A percentile compares a stretch with the other conserved stretches of the same genome.
Conservation (phyloP, 2,329 filamentous ascomycete species). For the Samsoniella hepiali region DNA sequence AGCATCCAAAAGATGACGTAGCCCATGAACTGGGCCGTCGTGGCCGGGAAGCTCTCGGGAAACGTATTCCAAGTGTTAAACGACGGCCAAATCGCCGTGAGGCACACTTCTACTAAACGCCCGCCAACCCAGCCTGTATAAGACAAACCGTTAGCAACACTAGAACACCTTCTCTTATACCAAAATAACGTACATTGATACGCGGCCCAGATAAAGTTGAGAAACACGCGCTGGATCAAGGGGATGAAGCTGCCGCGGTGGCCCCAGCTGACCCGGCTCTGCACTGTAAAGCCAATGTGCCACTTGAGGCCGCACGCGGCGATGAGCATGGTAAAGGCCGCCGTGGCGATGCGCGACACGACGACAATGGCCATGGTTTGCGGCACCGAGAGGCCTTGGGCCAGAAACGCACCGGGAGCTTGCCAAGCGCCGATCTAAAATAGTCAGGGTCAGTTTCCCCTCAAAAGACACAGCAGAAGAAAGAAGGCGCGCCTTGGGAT, state of each 20-base stretch:
- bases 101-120: constrained; percentile 24
- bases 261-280: constrained; percentile 49
- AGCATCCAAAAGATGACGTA: constrained; percentile 51
- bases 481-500: constrained; percentile 18
- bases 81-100: constrained; percentile 28
- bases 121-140: constrained; percentile 34
- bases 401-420: constrained; percentile 44
- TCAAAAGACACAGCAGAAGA: too few relatives aligned
- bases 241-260: constrained; percentile 46
- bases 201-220: constrained; percentile 51
- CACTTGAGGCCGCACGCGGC: constrained; percentile 47
- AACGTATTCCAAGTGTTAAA: constrained; percentile 44
- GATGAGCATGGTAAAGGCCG: constrained; percentile 41
- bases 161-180: too few relatives aligned
- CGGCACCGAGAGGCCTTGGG: constrained; percentile 44
- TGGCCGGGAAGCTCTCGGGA: constrained; percentile 35
- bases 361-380: constrained; percentile 48
- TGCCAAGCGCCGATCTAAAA: constrained; percentile 34
- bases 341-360: constrained; percentile 40
- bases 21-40: constrained; percentile 44
- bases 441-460: too few relatives aligned
- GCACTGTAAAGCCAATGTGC: constrained; percentile 50
- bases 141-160: too few relatives aligned
- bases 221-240: constrained; percentile 42
- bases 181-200: constrained; percentile 35